Evolutionary conservation across 2,329 filamentous ascomycete genomes (phyloP).

Genomic region (Clarireedia homoeocarpa): DNA sequence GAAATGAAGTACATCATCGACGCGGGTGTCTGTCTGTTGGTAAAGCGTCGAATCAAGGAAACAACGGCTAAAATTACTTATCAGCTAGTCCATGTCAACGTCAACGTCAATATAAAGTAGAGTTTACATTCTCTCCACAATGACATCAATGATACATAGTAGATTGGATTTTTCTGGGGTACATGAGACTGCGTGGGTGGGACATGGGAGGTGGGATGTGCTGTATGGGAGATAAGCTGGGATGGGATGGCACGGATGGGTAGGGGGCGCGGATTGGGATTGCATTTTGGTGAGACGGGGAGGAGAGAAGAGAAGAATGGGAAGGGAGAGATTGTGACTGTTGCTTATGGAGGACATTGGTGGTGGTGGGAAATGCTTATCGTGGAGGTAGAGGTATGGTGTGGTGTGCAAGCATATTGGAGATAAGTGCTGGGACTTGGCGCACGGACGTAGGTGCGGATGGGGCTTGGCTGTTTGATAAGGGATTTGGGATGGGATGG

Average conservation of each 20-base stretch:
- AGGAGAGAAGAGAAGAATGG: background rate
- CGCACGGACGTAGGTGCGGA: background rate
- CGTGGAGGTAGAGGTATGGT: background rate
- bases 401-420: background rate
- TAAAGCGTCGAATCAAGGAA: no score
- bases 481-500: background rate
- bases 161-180: background rate
- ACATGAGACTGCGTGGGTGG: background rate
- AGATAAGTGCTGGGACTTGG: background rate
- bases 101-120: background rate
- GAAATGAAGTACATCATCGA: no score
- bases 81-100: no score
- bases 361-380: no score
- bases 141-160: background rate
- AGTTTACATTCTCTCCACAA: background rate
- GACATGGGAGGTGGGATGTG: background rate
- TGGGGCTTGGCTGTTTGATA: background rate
- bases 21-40: no score
- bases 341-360: no score
- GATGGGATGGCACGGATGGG: background rate
- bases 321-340: background rate
- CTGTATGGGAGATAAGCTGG: background rate
- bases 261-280: background rate
- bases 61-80: no score
- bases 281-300: background rate